Conservation (phyloP, 2,329 filamentous ascomycete species). For the Dissoconium aciculare region DNA sequence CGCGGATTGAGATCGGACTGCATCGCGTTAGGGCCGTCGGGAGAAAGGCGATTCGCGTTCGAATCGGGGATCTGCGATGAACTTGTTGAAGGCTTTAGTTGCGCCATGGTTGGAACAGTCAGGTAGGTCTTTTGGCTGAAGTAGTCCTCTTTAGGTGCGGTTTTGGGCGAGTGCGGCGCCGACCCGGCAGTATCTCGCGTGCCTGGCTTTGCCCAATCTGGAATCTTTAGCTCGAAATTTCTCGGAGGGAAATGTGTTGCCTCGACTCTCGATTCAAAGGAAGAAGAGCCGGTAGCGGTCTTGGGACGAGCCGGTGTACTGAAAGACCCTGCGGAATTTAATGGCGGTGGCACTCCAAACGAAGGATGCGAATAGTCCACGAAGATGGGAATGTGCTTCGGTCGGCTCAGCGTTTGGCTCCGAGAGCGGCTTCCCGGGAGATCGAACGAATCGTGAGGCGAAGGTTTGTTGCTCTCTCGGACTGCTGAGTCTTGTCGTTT, state of each 20-base stretch:
- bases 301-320: neutral
- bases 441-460: conserved; percentile 14
- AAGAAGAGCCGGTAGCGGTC: neutral
- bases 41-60: conserved; percentile 30
- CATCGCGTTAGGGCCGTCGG: conserved; percentile 27
- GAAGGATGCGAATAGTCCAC: conserved; percentile 20
- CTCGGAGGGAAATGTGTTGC: conserved; percentile 19
- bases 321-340: neutral
- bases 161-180: conserved; percentile 8
- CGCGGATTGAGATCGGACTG: conserved; percentile 14
- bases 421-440: conserved; percentile 5
- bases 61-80: conserved; percentile 35
- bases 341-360: conserved; percentile 2
- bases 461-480: conserved; percentile 6
- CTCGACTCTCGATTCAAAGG: neutral
- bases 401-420: conserved; percentile 13
- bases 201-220: conserved; percentile 30
- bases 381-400: conserved; percentile 31
- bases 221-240: conserved; percentile 38
- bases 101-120: conserved; percentile 28
- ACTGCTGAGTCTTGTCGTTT: conserved; percentile 5
- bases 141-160: conserved; percentile 12
- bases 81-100: conserved; percentile 29
- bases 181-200: conserved; percentile 25
- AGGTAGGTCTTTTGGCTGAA: conserved; percentile 14